Evolutionary conservation across 2,329 filamentous ascomycete genomes (phyloP).

Genomic region (Colletotrichum sojae): DNA sequence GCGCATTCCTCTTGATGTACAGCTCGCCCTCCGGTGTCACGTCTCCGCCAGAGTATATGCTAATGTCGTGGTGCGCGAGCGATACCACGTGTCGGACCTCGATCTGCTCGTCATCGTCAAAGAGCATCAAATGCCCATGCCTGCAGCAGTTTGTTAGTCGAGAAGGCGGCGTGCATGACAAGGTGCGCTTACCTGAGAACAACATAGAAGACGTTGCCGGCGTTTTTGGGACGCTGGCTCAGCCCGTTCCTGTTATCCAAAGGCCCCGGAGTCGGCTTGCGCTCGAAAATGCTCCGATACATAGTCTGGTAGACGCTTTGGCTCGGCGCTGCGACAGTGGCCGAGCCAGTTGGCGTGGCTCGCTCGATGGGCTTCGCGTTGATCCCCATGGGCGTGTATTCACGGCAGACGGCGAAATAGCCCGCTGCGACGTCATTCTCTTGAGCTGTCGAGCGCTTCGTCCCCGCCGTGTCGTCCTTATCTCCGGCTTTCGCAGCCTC

Average conservation of each 20-base stretch:
- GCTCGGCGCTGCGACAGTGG: conserved; percentile 82
- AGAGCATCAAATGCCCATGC: conserved; percentile 96
- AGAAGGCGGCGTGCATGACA: not conserved
- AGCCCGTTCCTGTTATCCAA: conserved; percentile 63
- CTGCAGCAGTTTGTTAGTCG: conserved; percentile 59
- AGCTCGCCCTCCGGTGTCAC: conserved; percentile 90
- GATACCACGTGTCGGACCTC: conserved; percentile 98
- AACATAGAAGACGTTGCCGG: conserved; percentile 93
- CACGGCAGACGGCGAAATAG: conserved; percentile 95
- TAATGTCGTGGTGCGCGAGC: conserved; percentile 87
- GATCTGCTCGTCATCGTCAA: conserved; percentile 94
- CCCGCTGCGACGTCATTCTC: conserved; percentile 87
- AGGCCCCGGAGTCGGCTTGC: conserved; percentile 69
- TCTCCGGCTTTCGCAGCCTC: conserved; percentile 69
- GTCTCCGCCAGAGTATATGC: conserved; percentile 85
- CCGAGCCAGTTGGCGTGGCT: conserved; percentile 82
- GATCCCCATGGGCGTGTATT: conserved; percentile 91
- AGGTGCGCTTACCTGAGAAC: conserved; percentile 77
- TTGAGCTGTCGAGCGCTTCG: conserved; percentile 65
- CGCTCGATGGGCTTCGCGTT: conserved; percentile 94
- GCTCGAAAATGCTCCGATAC: conserved; percentile 96
- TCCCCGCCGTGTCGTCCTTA: conserved; percentile 67
- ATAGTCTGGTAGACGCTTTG: conserved; percentile 98
- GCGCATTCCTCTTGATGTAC: conserved; percentile 94
- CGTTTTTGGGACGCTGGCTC: conserved; percentile 72